These are phyloP conservation scores for Cercospora berteroae DNA, from an alignment of 2,329 filamentous ascomycete species.

Conservation along the genomic window DNA sequence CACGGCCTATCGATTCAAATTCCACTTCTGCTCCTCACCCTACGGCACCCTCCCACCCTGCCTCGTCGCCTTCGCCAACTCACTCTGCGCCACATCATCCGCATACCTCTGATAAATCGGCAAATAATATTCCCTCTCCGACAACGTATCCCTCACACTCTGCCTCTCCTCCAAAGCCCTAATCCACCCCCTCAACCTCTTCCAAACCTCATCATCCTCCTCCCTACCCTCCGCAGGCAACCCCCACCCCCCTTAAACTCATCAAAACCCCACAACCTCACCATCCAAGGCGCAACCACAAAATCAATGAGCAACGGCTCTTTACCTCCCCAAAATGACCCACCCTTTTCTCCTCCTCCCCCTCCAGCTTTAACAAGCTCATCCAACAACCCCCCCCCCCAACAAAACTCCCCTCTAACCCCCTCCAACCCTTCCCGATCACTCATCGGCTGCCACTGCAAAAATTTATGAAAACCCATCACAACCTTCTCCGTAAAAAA, in stretches of 20 bases:
- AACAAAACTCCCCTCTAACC: slow-evolving; percentile 60
- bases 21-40: neutral
- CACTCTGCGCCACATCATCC: slow-evolving; percentile 48
- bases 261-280: slow-evolving; percentile 68
- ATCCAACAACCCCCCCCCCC: slow-evolving; percentile 55
- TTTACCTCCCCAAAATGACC: slow-evolving; percentile 67
- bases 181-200: slow-evolving; percentile 64
- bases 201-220: slow-evolving; percentile 60
- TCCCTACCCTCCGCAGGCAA: slow-evolving; percentile 47
- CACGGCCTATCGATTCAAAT: neutral
- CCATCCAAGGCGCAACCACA: slow-evolving; percentile 65
- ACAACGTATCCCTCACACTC: slow-evolving; percentile 67
- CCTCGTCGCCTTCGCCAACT: slow-evolving; percentile 52
- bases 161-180: slow-evolving; percentile 57
- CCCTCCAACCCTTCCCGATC: slow-evolving; percentile 46
- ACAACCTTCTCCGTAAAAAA: slow-evolving; percentile 63
- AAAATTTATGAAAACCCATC: slow-evolving; percentile 64
- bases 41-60: slow-evolving; percentile 62
- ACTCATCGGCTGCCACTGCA: slow-evolving; percentile 49
- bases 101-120: slow-evolving; percentile 60
- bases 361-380: slow-evolving; percentile 62
- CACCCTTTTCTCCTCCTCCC: slow-evolving; percentile 48
- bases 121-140: slow-evolving; percentile 65
- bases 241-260: slow-evolving; percentile 64
- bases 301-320: slow-evolving; percentile 68